These are phyloP conservation scores for Tilletiopsis washingtonensis DNA, from an alignment of 1,284 basidiomycete genomes.

Conservation along the genomic window DNA sequence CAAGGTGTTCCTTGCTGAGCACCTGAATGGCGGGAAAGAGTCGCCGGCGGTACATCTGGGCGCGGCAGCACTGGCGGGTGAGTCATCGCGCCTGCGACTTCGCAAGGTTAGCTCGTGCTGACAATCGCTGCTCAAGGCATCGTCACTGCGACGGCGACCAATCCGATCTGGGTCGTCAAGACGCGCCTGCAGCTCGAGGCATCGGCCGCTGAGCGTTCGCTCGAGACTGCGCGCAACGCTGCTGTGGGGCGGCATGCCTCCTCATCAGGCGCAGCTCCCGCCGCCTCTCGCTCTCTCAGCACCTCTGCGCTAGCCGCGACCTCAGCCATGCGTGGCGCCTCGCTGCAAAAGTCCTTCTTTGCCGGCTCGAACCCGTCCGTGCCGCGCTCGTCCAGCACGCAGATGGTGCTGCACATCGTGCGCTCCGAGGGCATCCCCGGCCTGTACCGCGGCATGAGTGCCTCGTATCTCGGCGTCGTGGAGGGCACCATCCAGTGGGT, in stretches of 20 bases:
- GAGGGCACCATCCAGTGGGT: conserved; percentile 98
- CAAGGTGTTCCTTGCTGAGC: conserved; percentile 76
- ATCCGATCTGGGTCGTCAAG: conserved; percentile 98
- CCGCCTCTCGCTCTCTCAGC: neutral
- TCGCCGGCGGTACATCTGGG: conserved; percentile 75
- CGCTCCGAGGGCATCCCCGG: conserved; percentile 75
- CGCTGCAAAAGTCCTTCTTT: conserved; percentile 20
- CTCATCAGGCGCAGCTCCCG: neutral
- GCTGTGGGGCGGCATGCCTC: conserved; percentile 1
- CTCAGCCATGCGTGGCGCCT: neutral
- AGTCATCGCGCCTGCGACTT: too few species aligned
- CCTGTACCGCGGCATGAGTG: conserved; percentile 89
- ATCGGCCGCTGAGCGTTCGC: conserved; percentile 4
- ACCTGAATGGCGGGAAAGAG: conserved; percentile 72
- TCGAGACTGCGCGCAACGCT: neutral
- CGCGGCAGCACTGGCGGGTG: conserved; percentile 75
- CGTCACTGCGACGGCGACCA: conserved; percentile 79
- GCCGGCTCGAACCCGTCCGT: conserved; percentile 16
- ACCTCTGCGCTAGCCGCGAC: too few species aligned
- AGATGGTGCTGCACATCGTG: conserved; percentile 64
- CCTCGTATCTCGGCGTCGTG: conserved; percentile 89
- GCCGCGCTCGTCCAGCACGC: conserved; percentile 55
- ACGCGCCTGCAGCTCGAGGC: conserved; percentile 73
- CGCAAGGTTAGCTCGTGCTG: too few species aligned
- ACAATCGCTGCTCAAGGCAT: too few species aligned